These are phyloP conservation scores for Vaccinium myrtillus DNA, from an alignment of 148 eudicot species.

Conservation along the genomic window DNA sequence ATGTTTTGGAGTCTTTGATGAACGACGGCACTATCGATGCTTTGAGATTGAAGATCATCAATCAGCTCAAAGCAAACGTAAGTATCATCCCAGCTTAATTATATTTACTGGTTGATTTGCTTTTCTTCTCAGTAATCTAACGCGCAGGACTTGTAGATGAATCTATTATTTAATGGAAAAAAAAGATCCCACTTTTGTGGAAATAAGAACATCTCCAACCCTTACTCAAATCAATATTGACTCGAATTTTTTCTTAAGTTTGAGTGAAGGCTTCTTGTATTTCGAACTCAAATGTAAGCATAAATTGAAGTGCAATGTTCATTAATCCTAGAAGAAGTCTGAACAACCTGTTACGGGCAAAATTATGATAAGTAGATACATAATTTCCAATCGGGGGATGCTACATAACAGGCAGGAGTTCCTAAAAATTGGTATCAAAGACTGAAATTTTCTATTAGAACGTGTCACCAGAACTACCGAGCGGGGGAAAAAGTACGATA, in stretches of 20 bases:
- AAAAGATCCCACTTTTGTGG: not conserved
- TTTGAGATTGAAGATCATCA: constrained; percentile 77
- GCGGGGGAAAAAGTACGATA: not conserved
- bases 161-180: not conserved
- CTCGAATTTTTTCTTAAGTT: not conserved
- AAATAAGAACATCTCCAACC: not conserved
- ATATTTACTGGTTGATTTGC: not conserved
- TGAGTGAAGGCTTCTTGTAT: not conserved
- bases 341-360: not conserved
- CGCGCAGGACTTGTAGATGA: not conserved
- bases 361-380: too few species aligned
- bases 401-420: not conserved
- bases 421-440: not conserved
- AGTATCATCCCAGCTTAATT: constrained; percentile 14
- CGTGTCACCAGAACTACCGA: not conserved
- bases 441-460: not conserved
- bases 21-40: constrained; percentile 92
- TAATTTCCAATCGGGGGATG: too few species aligned
- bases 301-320: not conserved
- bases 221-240: not conserved
- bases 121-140: not conserved
- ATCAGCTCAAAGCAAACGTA: constrained; percentile 95
- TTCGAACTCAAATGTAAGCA: not conserved
- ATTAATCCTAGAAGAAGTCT: not conserved
- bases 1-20: constrained; percentile 83